phyloP scores from a whole-genome alignment of 768 basidiomycete species.

The Multifurca ochricompacta region DNA sequence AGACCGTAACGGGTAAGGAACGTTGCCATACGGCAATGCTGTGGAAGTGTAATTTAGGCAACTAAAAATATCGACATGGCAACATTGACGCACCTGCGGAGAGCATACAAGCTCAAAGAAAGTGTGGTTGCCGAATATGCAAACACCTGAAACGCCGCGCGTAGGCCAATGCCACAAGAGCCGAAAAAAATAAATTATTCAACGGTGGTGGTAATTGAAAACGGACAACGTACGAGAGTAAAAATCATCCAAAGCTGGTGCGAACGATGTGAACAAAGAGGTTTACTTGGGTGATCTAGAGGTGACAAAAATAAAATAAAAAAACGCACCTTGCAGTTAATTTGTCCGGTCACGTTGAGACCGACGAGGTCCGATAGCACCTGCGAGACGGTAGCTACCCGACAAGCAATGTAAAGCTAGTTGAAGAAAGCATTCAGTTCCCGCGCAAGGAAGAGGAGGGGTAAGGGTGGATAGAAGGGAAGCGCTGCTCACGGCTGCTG shows the following conservation, averaged over 20 bases:
- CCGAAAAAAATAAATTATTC: background rate
- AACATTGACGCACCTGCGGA: constrained; percentile 9
- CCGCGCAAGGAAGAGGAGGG: background rate
- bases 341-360: constrained; percentile 1
- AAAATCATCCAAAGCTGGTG: no score
- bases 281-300: no score
- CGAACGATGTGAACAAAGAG: no score
- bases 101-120: constrained; percentile 10
- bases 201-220: no score
- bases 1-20: background rate
- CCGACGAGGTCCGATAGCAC: constrained; percentile 10
- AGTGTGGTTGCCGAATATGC: constrained; percentile 5
- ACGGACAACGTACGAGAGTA: no score
- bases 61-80: background rate
- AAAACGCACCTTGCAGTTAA: constrained; percentile 12
- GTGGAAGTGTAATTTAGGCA: background rate
- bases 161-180: no score
- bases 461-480: background rate
- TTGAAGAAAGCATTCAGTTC: background rate
- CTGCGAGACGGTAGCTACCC: constrained; percentile 1
- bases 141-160: constrained; percentile 3
- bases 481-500: background rate
- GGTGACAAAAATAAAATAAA: background rate
- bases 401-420: constrained; percentile 15
- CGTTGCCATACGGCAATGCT: constrained; percentile 18